Evolutionary conservation across 148 eudicot species (phyloP), one percentile per base, ranked within the genome.

Genomic region (Silene conica): DNA sequence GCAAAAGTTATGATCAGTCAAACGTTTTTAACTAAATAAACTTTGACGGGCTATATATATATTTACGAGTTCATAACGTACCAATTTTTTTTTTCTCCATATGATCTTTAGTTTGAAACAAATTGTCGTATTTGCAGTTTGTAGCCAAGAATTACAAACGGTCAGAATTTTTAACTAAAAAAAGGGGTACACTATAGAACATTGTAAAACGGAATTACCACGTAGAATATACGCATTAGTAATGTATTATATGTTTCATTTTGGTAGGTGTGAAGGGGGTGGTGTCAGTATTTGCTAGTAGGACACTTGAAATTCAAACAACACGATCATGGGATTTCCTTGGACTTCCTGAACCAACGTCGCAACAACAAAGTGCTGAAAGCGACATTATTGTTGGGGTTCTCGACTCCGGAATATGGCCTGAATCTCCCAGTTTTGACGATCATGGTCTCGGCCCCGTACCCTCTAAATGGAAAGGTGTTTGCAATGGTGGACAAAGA

Each of bases 301-400:
- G 34, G 61, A 83, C 70, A 34, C 78, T 84, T 10, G 56, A 83
- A 28, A 79, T 78, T 69, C 86, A 82, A 21, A 90, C 96, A 1
- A 90, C 92, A 70, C 83, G 87, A 72, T 86, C 96, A 0, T 90
- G 95, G 92, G 89, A 90, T 71, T 85, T 83, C 63, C 66, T 85
- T 74, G 92, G 92, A 26, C 68, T 90, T 1, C 41, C 79, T 0
- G 57, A 75, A 57, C 64, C 26, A 9, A 67, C 59, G 0, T 69
- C 46, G 14, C 56, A 65, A 63, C 66, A 67, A 10, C 31, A 20
- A 8, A 21, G 8, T 31, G 21, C 54, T 8, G 89, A 83, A 75
- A 88, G 57, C 9, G 4, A 68, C 13, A 63, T 79, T 2, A 67
- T 85, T 19, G 23, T 88, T 12, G 91, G 86, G 1, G 79, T 87